Percentiles rank a stretch among this genome's conserved stretches.
phyloP scores from a whole-genome alignment of 257 asterid species.

The Galeopsis tetrahit region DNA sequence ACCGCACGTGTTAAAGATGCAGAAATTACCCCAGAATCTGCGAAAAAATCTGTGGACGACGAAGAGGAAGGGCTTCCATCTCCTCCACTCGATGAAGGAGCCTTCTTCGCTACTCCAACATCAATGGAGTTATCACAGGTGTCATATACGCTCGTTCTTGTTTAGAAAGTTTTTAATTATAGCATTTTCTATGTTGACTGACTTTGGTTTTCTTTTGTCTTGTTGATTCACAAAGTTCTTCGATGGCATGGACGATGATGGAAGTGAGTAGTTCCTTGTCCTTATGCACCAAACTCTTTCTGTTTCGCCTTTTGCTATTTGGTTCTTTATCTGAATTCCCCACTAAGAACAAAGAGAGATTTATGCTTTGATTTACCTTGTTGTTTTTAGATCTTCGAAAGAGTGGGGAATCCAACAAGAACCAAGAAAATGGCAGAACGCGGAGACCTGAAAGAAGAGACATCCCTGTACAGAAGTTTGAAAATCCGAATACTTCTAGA shows the following conservation, averaged over 20 bases:
- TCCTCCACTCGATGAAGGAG: constrained; percentile 85
- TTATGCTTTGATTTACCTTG: constrained; percentile 48
- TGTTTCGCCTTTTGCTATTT: constrained; percentile 48
- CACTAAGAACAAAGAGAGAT: constrained; percentile 42
- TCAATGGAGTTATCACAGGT: constrained; percentile 75
- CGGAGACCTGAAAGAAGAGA: constrained; percentile 42
- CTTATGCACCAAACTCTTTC: constrained; percentile 33
- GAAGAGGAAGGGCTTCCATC: constrained; percentile 75
- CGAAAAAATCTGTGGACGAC: constrained; percentile 53
- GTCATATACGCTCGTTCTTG: constrained; percentile 5
- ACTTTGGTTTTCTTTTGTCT: constrained; percentile 37
- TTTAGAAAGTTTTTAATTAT: constrained; percentile 35
- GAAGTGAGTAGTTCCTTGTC: constrained; percentile 72
- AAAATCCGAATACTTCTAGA: constrained; percentile 27
- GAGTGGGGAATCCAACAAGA: constrained; percentile 79
- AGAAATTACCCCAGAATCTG: constrained; percentile 61
- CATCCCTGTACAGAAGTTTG: constrained; percentile 35
- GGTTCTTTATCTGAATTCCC: constrained; percentile 66
- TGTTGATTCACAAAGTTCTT: constrained; percentile 59
- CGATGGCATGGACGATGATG: constrained; percentile 90
- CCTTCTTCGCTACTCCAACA: constrained; percentile 55
- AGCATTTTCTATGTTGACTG: constrained; percentile 32
- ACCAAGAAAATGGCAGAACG: constrained; percentile 66
- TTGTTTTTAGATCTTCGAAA: constrained; percentile 77
- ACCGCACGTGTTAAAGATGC: constrained; percentile 23